Evolutionary conservation across 2,329 filamentous ascomycete species (phyloP).

Genomic region (Pseudogymnoascus sp.): DNA sequence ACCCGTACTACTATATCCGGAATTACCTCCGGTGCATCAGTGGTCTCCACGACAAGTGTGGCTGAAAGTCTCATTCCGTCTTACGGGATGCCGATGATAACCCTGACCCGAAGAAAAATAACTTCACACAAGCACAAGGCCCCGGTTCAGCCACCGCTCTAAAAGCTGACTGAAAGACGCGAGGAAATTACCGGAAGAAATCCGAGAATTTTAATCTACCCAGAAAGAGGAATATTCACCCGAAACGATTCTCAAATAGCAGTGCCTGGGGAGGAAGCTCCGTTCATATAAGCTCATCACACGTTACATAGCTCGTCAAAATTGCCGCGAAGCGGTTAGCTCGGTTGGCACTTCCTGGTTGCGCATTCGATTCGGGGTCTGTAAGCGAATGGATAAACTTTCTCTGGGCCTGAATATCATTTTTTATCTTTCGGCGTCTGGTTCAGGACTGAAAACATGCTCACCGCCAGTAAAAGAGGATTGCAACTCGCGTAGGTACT

Average conservation of each 20-base stretch:
- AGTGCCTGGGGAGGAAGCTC: not conserved
- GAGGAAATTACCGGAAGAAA: not conserved
- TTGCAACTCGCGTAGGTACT: not conserved
- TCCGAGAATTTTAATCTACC: not conserved
- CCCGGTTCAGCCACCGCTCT: not conserved
- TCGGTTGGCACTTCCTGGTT: not conserved
- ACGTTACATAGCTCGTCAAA: slow-evolving; percentile 8
- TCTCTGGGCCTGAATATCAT: not conserved
- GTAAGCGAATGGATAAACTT: slow-evolving; percentile 5
- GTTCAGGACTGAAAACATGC: not conserved
- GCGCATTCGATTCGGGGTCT: not conserved
- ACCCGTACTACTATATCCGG: not conserved
- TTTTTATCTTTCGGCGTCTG: slow-evolving; percentile 4
- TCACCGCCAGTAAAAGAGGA: not conserved
- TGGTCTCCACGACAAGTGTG: not conserved
- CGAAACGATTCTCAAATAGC: not conserved
- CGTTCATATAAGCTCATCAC: slow-evolving; percentile 8
- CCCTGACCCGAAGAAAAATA: not conserved
- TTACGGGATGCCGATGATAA: not conserved
- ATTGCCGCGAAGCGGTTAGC: slow-evolving; percentile 8
- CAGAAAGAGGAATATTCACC: not conserved
- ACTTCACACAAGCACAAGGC: not conserved
- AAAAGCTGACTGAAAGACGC: not conserved
- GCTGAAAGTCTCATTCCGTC: not conserved
- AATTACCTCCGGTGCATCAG: not conserved